A percentile compares a stretch with the other conserved stretches of the same genome.
Conservation (phyloP, 2,329 filamentous ascomycete genomes). For the Boeremia exigua region DNA sequence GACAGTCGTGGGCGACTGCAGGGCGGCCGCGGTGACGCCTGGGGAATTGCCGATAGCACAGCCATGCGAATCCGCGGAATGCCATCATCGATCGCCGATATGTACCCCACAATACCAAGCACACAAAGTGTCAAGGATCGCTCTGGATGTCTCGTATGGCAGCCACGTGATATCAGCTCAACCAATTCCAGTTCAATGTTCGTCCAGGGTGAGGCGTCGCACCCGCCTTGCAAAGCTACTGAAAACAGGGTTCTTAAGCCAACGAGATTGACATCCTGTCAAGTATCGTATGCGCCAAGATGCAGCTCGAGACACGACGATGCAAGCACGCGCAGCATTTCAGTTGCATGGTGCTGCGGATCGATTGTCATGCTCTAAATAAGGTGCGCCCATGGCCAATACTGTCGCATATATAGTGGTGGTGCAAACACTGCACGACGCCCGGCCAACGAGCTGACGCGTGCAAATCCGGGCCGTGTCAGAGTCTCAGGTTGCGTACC, state of each 20-base stretch:
- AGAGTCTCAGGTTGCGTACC: background rate
- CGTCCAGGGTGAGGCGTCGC: constrained; percentile 5
- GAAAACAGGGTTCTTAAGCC: constrained; percentile 14
- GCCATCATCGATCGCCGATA: constrained; percentile 16
- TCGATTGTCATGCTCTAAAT: background rate
- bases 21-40: background rate
- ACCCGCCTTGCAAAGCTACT: constrained; percentile 12
- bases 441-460: background rate
- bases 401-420: background rate
- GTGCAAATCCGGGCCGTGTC: background rate
- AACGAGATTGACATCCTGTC: background rate
- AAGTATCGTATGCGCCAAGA: background rate
- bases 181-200: constrained; percentile 9
- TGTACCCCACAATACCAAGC: constrained; percentile 20
- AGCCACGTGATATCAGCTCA: constrained; percentile 14
- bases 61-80: constrained; percentile 12
- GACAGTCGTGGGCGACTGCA: background rate
- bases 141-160: constrained; percentile 14
- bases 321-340: constrained; percentile 4
- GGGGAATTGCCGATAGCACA: constrained; percentile 6
- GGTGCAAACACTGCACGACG: background rate
- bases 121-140: constrained; percentile 10
- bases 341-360: background rate
- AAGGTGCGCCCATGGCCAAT: background rate
- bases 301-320: background rate